A percentile compares a stretch with the other conserved stretches of the same genome.
Evolutionary conservation across 148 eudicot genomes (phyloP).

Genomic region (Arctostaphylos glauca): DNA sequence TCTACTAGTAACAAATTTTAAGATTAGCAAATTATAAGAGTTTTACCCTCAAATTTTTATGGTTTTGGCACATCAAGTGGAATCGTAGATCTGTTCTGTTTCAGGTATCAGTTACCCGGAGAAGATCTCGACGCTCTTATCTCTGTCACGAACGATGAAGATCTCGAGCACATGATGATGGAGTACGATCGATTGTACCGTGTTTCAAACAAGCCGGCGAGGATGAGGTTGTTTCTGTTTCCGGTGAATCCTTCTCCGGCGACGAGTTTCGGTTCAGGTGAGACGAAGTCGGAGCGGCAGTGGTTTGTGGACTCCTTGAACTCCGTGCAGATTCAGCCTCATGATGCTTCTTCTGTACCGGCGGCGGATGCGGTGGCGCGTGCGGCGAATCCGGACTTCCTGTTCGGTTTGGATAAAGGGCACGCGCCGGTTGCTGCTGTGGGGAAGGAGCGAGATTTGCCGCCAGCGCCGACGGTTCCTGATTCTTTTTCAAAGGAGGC

Average conservation of each 20-base stretch:
- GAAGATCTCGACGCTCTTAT: conserved; percentile 71
- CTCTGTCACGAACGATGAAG: conserved; percentile 68
- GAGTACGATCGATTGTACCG: conserved; percentile 55
- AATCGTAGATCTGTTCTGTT: conserved; percentile 12
- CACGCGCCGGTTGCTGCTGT: background rate
- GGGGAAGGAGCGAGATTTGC: conserved; percentile 9
- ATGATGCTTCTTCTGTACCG: conserved; percentile 17
- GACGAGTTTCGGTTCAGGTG: conserved; percentile 25
- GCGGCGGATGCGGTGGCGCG: background rate
- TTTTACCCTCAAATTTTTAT: background rate
- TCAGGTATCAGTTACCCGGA: conserved; percentile 68
- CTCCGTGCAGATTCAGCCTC: conserved; percentile 22
- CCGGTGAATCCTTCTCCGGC: conserved; percentile 16
- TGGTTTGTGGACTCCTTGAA: conserved; percentile 50
- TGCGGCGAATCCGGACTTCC: conserved; percentile 36
- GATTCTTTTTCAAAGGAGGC: conserved; percentile 7
- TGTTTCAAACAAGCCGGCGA: conserved; percentile 38
- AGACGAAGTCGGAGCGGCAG: conserved; percentile 32
- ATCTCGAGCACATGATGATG: conserved; percentile 66
- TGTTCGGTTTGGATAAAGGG: conserved; percentile 53
- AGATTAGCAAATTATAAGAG: background rate
- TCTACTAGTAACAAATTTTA: background rate
- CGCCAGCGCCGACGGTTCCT: conserved; percentile 17
- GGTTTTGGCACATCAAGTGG: background rate
- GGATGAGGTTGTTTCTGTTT: conserved; percentile 55